Evolutionary conservation across 257 asterid species (phyloP), one percentile per base, ranked within the genome.

Genomic region (Ilex asprella): DNA sequence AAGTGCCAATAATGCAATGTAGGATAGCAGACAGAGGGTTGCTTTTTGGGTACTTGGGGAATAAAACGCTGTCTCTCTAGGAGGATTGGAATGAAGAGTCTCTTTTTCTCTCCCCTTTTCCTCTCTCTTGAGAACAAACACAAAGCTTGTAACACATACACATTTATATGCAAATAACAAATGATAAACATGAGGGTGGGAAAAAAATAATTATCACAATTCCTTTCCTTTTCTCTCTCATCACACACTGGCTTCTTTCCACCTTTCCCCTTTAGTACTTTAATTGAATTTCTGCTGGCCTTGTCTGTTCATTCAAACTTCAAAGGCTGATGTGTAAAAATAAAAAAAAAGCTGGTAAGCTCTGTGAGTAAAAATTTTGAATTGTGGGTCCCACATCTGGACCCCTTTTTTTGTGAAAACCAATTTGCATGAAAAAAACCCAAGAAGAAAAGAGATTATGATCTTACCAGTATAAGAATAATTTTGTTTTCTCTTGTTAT

Each of bases 171-270:
- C 76, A 74, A 66, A 60, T 52, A 78, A 70, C 83, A 81, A 76
- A 74, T 81, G 76, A 74, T 76, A 81, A 78, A 74, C 85, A 79
- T 80, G 62, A 82, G 68, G 80, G 80, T 66, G 86, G 86, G 63
- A 64, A 71, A 66, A 47, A 10, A 53, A 35, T 35, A 35, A 3
- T 3, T 35, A 35, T 1, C 8, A 62, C 57, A 53, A 56, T 57
- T 75, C 69, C 77, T 67, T 69, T 76, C 67, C 29, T 67, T 62
- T 72, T 80, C 73, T 71, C 76, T 73, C 61, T 74, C 78, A 59
- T 64, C 66, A 54, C 76, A 60, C 51, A 61, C 77, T 64, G 65
- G 66, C 75, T 59, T 63, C 74, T 65, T 55, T 72, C 44, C 66
- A 56, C 63, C 69, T 70, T 76, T 69, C 64, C 62, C 51, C 68